These are phyloP conservation scores for Suillus fuscotomentosus DNA, from an alignment of 768 basidiomycete species.

Conservation along the genomic window DNA sequence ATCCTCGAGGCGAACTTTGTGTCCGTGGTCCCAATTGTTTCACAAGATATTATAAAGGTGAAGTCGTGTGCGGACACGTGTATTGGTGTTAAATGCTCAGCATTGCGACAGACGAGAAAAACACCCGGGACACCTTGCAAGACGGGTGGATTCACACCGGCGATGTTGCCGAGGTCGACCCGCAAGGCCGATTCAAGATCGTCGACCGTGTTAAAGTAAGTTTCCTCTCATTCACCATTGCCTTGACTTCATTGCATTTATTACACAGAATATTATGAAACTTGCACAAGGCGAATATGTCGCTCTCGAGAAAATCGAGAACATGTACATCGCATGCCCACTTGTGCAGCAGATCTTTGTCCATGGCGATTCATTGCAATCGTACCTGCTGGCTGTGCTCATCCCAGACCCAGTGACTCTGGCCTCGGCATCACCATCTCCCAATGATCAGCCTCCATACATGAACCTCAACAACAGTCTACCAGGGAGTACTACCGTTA, in stretches of 20 bases:
- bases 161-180: constrained; percentile 83
- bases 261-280: constrained; percentile 90
- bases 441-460: no score
- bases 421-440: no score
- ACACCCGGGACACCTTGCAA: constrained; percentile 77
- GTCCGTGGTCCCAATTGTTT: constrained; percentile 67
- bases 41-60: constrained; percentile 77
- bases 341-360: constrained; percentile 80
- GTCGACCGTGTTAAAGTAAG: constrained; percentile 91
- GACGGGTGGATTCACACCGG: constrained; percentile 91
- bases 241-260: not conserved
- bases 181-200: constrained; percentile 78
- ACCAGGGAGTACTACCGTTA: no score
- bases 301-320: constrained; percentile 94
- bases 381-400: constrained; percentile 83
- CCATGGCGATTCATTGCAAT: constrained; percentile 86
- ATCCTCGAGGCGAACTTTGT: constrained; percentile 88
- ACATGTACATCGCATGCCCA: constrained; percentile 67
- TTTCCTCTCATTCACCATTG: constrained; percentile 1
- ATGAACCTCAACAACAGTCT: no score
- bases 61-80: not conserved
- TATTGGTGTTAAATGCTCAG: not conserved
- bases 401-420: constrained; percentile 81
- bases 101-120: constrained; percentile 64
- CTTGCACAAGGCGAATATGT: constrained; percentile 98